These are phyloP conservation scores for Coniosporium apollinis DNA, from an alignment of 495 filamentous ascomycete genomes.

Conservation along the genomic window DNA sequence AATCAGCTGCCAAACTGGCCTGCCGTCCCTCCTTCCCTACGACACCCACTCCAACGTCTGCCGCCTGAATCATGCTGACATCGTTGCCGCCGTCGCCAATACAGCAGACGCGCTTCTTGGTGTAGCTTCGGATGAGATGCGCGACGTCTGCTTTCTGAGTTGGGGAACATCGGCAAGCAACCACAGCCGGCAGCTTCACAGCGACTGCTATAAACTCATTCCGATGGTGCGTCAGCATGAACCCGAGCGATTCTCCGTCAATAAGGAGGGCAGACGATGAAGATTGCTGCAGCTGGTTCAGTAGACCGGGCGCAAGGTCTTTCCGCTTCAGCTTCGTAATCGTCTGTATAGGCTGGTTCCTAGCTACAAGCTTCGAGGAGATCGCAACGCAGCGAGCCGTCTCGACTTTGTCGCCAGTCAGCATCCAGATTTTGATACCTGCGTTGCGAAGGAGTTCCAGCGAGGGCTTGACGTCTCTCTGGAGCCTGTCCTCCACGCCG, in stretches of 20 bases:
- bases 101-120: conserved; percentile 84
- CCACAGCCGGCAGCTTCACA: conserved; percentile 75
- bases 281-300: conserved; percentile 78
- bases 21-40: conserved; percentile 96
- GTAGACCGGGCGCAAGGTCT: conserved; percentile 63
- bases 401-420: conserved; percentile 97
- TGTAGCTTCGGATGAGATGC: conserved; percentile 75
- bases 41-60: conserved; percentile 93
- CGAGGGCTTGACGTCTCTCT: conserved; percentile 85
- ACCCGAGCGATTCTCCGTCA: conserved; percentile 73
- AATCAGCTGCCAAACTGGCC: conserved; percentile 87
- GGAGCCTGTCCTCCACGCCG: conserved; percentile 92
- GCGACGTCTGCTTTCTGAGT: conserved; percentile 95
- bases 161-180: conserved; percentile 93
- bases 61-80: conserved; percentile 97
- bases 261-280: conserved; percentile 82
- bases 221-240: conserved; percentile 69
- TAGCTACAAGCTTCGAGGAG: conserved; percentile 79
- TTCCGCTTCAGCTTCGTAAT: conserved; percentile 66
- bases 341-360: conserved; percentile 92
- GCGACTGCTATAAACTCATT: conserved; percentile 76
- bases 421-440: conserved; percentile 99
- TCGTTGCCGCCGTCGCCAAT: conserved; percentile 98
- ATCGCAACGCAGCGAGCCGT: conserved; percentile 95
- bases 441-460: conserved; percentile 92